phyloP scores from a whole-genome alignment of 257 asterid species.

The Vinca minor region DNA sequence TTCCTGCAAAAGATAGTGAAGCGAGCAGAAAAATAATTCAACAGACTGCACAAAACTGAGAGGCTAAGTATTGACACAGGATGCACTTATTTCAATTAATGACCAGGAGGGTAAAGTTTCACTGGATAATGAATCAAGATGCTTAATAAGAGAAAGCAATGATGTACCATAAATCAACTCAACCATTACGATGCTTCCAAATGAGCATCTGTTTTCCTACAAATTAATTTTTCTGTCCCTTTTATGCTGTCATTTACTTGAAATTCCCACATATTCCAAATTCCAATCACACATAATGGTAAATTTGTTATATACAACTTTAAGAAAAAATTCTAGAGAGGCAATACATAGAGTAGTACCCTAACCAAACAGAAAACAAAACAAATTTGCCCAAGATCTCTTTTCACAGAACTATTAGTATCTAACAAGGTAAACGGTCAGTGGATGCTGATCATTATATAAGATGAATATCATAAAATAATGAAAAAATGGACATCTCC shows the following conservation, averaged over 20 bases:
- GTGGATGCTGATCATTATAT: neutral
- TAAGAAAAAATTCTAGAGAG: neutral
- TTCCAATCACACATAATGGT: neutral
- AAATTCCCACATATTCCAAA: neutral
- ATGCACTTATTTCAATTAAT: neutral
- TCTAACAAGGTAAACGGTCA: neutral
- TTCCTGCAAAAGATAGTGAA: constrained; percentile 44
- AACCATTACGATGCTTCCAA: neutral
- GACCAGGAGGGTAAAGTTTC: neutral
- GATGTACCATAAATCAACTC: neutral
- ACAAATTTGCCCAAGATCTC: neutral
- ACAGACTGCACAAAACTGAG: neutral
- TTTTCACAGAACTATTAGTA: neutral
- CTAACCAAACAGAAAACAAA: neutral
- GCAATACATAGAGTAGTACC: neutral
- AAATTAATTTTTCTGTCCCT: neutral
- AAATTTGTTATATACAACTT: neutral
- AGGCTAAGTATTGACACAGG: neutral
- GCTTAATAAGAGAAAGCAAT: neutral
- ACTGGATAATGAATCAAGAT: neutral
- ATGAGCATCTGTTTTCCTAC: neutral
- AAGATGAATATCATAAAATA: neutral
- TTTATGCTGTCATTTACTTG: neutral
- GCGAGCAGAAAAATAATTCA: constrained; percentile 6
- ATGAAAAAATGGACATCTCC: neutral